Percentiles rank a stretch among this genome's conserved stretches.
These are phyloP conservation scores for Perilla frutescens DNA, from an alignment of 257 asterid species.

Conservation along the genomic window DNA sequence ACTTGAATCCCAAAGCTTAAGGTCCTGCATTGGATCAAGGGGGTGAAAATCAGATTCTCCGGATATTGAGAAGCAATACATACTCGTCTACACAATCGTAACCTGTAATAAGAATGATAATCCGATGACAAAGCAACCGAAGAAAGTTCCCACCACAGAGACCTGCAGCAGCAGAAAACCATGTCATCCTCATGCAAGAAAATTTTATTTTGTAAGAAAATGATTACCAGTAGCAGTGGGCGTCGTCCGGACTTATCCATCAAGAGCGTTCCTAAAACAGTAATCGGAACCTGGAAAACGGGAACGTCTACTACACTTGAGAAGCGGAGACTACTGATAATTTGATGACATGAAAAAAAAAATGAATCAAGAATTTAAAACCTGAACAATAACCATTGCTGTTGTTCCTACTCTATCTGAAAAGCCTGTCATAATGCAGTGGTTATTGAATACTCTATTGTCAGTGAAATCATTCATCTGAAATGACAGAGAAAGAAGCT, in stretches of 20 bases:
- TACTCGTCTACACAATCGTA: not conserved
- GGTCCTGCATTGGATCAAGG: slow-evolving; percentile 54
- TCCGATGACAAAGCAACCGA: slow-evolving; percentile 75
- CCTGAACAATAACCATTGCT: slow-evolving; percentile 90
- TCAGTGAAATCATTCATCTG: not conserved
- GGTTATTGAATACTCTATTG: slow-evolving; percentile 1
- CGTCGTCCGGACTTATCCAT: slow-evolving; percentile 90
- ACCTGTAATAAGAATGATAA: slow-evolving; percentile 59
- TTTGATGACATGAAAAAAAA: not conserved
- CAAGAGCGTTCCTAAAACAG: slow-evolving; percentile 69
- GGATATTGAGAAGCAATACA: not conserved
- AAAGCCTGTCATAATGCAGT: slow-evolving; percentile 57
- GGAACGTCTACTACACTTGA: slow-evolving; percentile 1
- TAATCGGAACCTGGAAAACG: slow-evolving; percentile 72
- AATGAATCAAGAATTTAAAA: slow-evolving; percentile 19
- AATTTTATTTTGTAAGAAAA: no score
- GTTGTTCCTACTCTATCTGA: slow-evolving; percentile 72
- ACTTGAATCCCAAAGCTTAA: slow-evolving; percentile 63
- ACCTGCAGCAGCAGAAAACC: slow-evolving; percentile 51
- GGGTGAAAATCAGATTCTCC: not conserved
- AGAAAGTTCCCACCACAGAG: slow-evolving; percentile 75
- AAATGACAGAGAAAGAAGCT: slow-evolving; percentile 9
- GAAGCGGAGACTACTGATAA: not conserved
- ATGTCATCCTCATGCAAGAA: slow-evolving; percentile 9
- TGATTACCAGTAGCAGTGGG: slow-evolving; percentile 70